Percentiles rank a stretch among this genome's conserved stretches.
These are phyloP conservation scores for Capsaspora owczarzaki DNA, from an alignment of 78 protist genomes.

Conservation along the genomic window DNA sequence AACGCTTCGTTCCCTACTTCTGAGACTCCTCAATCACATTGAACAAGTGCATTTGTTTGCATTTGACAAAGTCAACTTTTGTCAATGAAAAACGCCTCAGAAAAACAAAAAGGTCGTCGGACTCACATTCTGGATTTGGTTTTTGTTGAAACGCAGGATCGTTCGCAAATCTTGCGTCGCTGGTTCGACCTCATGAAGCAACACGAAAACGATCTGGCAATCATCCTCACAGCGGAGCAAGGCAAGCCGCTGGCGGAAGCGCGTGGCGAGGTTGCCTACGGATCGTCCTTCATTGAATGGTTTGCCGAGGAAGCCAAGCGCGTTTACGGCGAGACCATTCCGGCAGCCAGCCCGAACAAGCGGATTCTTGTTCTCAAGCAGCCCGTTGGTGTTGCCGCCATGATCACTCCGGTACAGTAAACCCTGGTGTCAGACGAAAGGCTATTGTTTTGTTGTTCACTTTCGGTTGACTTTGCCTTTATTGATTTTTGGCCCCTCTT, in stretches of 20 bases:
- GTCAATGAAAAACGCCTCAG: no score
- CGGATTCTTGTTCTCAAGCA: conserved; percentile 24
- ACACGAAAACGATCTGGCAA: conserved; percentile 8
- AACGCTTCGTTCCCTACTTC: no score
- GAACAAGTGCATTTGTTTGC: no score
- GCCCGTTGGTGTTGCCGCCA: conserved; percentile 43
- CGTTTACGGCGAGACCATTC: conserved; percentile 12
- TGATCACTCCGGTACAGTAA: conserved; percentile 23
- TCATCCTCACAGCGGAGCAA: conserved; percentile 17
- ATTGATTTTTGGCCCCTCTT: no score
- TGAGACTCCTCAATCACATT: no score
- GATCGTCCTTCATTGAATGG: conserved; percentile 5
- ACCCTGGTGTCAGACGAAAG: not conserved
- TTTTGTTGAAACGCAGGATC: not conserved
- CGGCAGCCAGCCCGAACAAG: not conserved
- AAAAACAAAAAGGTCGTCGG: no score
- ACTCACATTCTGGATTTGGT: not conserved
- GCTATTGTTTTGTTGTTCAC: not conserved
- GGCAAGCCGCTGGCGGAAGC: conserved; percentile 41
- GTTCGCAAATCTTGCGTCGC: not conserved
- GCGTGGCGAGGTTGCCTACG: conserved; percentile 33
- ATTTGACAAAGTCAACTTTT: not conserved
- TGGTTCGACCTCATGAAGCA: not conserved
- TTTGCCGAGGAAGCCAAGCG: conserved; percentile 35
- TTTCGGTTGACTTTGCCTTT: no score